Evolutionary conservation across 2,329 filamentous ascomycete species (phyloP), one percentile per base, ranked within the genome.

Genomic region (Monosporascus sp.): DNA sequence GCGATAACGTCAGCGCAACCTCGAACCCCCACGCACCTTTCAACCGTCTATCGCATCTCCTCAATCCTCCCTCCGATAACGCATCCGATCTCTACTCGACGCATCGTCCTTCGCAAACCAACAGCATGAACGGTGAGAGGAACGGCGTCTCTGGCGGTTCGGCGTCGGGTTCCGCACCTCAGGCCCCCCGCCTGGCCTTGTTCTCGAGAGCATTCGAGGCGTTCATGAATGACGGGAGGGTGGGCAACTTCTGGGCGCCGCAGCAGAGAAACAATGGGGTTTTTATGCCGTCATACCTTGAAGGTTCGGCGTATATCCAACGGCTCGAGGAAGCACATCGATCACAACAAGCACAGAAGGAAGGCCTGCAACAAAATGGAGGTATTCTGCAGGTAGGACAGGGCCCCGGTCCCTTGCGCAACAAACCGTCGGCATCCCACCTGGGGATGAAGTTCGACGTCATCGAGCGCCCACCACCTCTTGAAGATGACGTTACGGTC

Each of bases 281-380:
- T 76, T 91, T 96, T 70, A 80, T 86, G 11, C 93, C 93, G 1
- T 91, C 90, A 5, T 97, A 97, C 71, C 80, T 97, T 45, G 78
- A 79, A 60, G 83, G 83, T 39, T 93, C 90, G 15, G 82, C 84
- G 64, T 92, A 96, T 70, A 83, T 93, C 50, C 81, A 87, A 62
- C 85, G 82, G 67, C 77, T 97, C 48, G 83, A 88, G 62, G 85
- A 89, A 56, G 82, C 81, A 53, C 81, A 91, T 67, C 81, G 77
- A 67, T 78, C 81, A 47, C 88, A 81, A 66, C 72, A 67, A 69
- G 78, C 68, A 50, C 77, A 71, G 65, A 77, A 68, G 64, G 80
- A 77, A 64, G 75, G 62, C 18, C 75, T 77, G 58, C 74, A 70
- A 20, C 73, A 73, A 50, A 70, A 74, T 54, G 65, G 70, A 5